A percentile compares a stretch with the other conserved stretches of the same genome.
Conservation (phyloP, 768 basidiomycete species). For the Saitozyma sp. region DNA sequence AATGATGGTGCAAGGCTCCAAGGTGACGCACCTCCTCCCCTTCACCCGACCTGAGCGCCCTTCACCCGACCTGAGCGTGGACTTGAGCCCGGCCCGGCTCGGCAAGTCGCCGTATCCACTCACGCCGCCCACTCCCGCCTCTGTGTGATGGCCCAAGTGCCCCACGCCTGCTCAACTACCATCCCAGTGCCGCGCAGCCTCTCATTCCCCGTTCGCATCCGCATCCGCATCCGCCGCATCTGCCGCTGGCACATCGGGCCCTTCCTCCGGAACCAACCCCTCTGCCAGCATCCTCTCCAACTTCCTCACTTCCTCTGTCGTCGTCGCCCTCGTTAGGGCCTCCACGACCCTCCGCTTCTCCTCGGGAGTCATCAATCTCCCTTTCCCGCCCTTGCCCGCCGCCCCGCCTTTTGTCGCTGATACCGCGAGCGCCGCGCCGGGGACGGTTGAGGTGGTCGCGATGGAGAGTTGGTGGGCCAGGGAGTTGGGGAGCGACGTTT, state of each 20-base stretch:
- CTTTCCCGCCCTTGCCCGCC: slow-evolving; percentile 40
- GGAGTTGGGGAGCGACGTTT: slow-evolving; percentile 45
- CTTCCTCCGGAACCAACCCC: slow-evolving; percentile 51
- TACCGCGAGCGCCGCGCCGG: slow-evolving; percentile 19
- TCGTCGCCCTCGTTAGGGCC: slow-evolving; percentile 49
- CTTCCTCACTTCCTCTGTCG: slow-evolving; percentile 49
- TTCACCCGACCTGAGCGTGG: too few species aligned
- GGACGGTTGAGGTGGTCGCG: slow-evolving; percentile 28
- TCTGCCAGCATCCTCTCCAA: slow-evolving; percentile 53
- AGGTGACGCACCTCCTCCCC: too few species aligned
- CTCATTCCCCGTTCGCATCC: too few species aligned
- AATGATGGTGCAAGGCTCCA: too few species aligned
- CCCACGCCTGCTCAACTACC: too few species aligned
- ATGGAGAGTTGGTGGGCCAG: slow-evolving; percentile 46
- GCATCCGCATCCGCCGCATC: too few species aligned
- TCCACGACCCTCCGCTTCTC: slow-evolving; percentile 51
- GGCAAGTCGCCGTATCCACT: too few species aligned
- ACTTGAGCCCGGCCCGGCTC: too few species aligned
- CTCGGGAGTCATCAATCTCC: slow-evolving; percentile 51
- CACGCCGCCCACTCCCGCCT: too few species aligned
- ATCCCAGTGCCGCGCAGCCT: too few species aligned
- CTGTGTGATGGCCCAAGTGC: too few species aligned
- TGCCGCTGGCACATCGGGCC: slow-evolving; percentile 12
- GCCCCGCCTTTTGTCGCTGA: slow-evolving; percentile 9
- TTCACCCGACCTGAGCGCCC: too few species aligned